Evolutionary conservation across 108 stramenopile species (phyloP), one percentile per base, ranked within the genome.

Genomic region (Skeletonema costatum): DNA sequence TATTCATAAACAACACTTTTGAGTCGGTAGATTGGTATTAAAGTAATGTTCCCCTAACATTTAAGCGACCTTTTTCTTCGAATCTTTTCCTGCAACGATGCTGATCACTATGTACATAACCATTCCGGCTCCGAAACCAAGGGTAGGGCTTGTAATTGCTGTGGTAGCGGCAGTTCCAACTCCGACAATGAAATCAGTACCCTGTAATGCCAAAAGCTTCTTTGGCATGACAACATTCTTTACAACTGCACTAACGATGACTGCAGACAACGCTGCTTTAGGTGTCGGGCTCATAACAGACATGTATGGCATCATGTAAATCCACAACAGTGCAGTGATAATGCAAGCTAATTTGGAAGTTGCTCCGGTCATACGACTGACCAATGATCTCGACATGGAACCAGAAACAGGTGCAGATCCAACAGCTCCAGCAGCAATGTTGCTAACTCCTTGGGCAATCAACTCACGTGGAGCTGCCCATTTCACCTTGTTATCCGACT

Each of bases 401-500:
- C 90, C 94, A 32, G 81, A 81, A 16, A 90, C 87, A n/a, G 94
- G 94, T 10, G 91, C 92, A 25, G 90, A 91, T 30, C 90, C 91
- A 41, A 87, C 81, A 39, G 81, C 61, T 60, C 88, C 89, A 21
- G 94, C 91, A 14, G 87, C 87, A 41, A 88, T 80, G 50, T 90
- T 92, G 30, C 85, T 71, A 12, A 86, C 86, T 36, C 90, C 94
- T 68, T 95, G 94, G 7, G 92, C 84, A 38, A 90, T 77, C 78
- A 95, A 71, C 75, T 95, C 94, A 39, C 92, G 89, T 14, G 81
- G 82, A 1, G 94, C 87, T 41, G 86, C 87, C 93, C 93, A 95
- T 13, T 84, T 32, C 46, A 92, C 87, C 11, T 81, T 83, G 68
- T 95, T 83, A 42, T 95, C 93, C 12, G 84, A 53, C 71, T 95